A percentile compares a stretch with the other conserved stretches of the same genome.
Evolutionary conservation across 805 yeast species (phyloP).

Genomic region (Wickerhamiella cacticola): DNA sequence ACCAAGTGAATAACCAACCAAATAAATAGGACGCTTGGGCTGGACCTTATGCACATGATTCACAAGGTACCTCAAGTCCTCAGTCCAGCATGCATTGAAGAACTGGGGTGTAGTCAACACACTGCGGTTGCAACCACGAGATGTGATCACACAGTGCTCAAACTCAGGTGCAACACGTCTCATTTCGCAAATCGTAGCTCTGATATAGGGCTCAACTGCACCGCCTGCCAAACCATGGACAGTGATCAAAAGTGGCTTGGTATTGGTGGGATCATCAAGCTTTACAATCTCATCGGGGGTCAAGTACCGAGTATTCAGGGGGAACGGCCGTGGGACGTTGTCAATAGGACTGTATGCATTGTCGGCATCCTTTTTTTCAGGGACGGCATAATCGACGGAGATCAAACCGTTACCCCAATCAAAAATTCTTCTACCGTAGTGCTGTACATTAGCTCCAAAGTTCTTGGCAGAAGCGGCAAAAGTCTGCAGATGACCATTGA

Average conservation of each 20-base stretch:
- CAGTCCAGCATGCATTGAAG: slow-evolving; percentile 61
- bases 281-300: slow-evolving; percentile 35
- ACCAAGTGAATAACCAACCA: slow-evolving; percentile 75
- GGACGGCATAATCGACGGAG: slow-evolving; percentile 61
- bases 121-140: slow-evolving; percentile 68
- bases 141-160: slow-evolving; percentile 57
- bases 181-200: slow-evolving; percentile 39
- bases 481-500: slow-evolving; percentile 71
- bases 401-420: slow-evolving; percentile 58
- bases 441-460: slow-evolving; percentile 41
- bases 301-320: slow-evolving; percentile 44
- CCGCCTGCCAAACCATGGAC: slow-evolving; percentile 80
- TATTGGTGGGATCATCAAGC: slow-evolving; percentile 25
- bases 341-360: slow-evolving; percentile 26
- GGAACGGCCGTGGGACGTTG: slow-evolving; percentile 30
- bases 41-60: slow-evolving; percentile 37
- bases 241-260: slow-evolving; percentile 49
- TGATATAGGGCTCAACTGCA: slow-evolving; percentile 64
- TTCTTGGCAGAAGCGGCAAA: slow-evolving; percentile 50
- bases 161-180: slow-evolving; percentile 30
- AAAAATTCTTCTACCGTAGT: slow-evolving; percentile 68
- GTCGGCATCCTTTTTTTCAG: slow-evolving; percentile 23
- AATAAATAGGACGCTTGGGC: slow-evolving; percentile 53
- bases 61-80: slow-evolving; percentile 50
- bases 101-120: slow-evolving; percentile 55